phyloP scores from a whole-genome alignment of 75 land plant genomes.

The Pinus tabuliformis region DNA sequence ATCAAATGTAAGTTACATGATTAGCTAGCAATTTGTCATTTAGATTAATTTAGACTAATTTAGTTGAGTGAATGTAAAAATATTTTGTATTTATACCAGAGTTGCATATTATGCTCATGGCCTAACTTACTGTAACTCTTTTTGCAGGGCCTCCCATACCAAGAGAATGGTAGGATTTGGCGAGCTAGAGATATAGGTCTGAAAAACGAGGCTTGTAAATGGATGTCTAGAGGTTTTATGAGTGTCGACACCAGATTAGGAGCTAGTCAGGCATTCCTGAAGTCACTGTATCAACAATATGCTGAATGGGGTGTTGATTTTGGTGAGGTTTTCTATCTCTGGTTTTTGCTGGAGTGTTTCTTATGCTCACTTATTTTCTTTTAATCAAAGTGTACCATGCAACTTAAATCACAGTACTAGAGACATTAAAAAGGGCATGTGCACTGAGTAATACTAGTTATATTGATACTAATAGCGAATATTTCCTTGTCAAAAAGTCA shows the following conservation, averaged over 20 bases:
- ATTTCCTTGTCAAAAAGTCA: background rate
- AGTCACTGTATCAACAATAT: constrained; percentile 82
- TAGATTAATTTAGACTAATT: background rate
- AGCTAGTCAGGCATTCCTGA: constrained; percentile 85
- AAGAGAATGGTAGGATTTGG: constrained; percentile 49
- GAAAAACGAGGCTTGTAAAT: constrained; percentile 54
- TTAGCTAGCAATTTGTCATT: background rate
- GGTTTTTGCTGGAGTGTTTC: background rate
- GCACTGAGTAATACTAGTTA: too few relatives aligned
- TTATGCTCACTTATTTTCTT: background rate
- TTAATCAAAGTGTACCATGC: background rate
- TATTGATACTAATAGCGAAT: background rate
- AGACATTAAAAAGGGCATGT: too few relatives aligned
- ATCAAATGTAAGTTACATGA: constrained; percentile 19
- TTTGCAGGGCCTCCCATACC: constrained; percentile 53
- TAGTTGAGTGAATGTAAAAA: background rate
- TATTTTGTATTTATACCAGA: background rate
- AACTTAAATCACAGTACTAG: background rate
- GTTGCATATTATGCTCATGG: background rate
- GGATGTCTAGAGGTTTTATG: constrained; percentile 87
- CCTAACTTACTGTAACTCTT: background rate
- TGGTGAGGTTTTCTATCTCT: constrained; percentile 31
- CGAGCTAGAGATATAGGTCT: constrained; percentile 73
- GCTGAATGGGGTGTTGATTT: constrained; percentile 97
- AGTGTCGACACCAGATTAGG: constrained; percentile 59